A percentile compares a stretch with the other conserved stretches of the same genome.
These are phyloP conservation scores for Capronia coronata DNA, from an alignment of 2,329 filamentous ascomycete genomes.

Conservation along the genomic window DNA sequence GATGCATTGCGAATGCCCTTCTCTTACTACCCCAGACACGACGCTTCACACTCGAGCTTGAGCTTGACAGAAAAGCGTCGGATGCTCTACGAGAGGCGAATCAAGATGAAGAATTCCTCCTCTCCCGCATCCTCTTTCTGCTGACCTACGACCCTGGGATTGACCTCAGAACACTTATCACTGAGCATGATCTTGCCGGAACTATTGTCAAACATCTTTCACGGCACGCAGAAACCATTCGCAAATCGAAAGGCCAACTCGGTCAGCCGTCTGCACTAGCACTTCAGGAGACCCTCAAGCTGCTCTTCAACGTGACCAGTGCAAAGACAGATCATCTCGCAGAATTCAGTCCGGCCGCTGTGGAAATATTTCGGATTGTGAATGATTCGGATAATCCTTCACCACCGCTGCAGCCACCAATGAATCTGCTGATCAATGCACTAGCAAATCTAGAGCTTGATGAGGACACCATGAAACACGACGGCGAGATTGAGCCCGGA, in stretches of 20 bases:
- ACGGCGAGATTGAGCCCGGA: slow-evolving; percentile 53
- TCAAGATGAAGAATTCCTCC: slow-evolving; percentile 79
- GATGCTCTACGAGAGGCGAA: slow-evolving; percentile 64
- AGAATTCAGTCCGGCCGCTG: slow-evolving; percentile 61
- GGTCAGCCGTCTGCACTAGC: slow-evolving; percentile 60
- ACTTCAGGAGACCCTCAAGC: slow-evolving; percentile 73
- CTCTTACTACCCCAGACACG: slow-evolving; percentile 62
- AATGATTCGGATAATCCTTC: slow-evolving; percentile 51
- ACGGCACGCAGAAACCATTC: slow-evolving; percentile 57
- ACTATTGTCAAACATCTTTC: slow-evolving; percentile 63
- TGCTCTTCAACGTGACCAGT: slow-evolving; percentile 82
- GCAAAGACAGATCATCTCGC: slow-evolving; percentile 57
- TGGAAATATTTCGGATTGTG: slow-evolving; percentile 65
- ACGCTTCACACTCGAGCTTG: slow-evolving; percentile 66
- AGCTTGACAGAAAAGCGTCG: slow-evolving; percentile 61
- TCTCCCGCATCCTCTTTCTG: slow-evolving; percentile 71
- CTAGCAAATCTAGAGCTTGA: slow-evolving; percentile 66
- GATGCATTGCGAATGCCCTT: slow-evolving; percentile 79
- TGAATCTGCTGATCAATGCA: slow-evolving; percentile 69
- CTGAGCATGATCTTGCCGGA: slow-evolving; percentile 60
- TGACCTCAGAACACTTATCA: slow-evolving; percentile 59
- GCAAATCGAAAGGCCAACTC: slow-evolving; percentile 40
- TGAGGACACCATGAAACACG: slow-evolving; percentile 49
- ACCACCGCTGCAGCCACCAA: slow-evolving; percentile 66
- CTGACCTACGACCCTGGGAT: slow-evolving; percentile 70